Evolutionary conservation across 192 early-diverging fungal species (phyloP).

Genomic region (Paraglomus occultum): DNA sequence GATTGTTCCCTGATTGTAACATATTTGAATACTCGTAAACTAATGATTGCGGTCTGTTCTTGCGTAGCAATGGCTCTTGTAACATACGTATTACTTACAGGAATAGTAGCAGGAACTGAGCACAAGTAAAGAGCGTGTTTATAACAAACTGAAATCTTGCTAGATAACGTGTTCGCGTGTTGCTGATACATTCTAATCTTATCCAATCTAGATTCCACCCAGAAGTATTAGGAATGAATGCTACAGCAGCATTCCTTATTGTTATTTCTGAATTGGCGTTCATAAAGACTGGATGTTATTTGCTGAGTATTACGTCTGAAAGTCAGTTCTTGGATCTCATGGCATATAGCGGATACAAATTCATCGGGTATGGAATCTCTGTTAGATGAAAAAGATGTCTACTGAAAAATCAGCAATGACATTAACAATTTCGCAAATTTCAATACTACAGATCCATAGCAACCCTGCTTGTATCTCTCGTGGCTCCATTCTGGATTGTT

Average conservation of each 20-base stretch:
- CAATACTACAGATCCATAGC: conserved; percentile 41
- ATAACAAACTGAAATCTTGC: not conserved
- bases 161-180: not conserved
- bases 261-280: conserved; percentile 80
- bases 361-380: conserved; percentile 61
- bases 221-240: conserved; percentile 79
- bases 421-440: not conserved
- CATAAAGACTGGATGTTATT: conserved; percentile 81
- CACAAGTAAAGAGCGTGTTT: conserved; percentile 40
- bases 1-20: not conserved
- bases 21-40: not conserved
- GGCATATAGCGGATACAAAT: conserved; percentile 93
- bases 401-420: not conserved
- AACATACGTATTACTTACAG: conserved; percentile 82
- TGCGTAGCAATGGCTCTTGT: conserved; percentile 79
- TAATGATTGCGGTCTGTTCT: not conserved
- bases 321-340: conserved; percentile 82
- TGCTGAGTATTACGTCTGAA: conserved; percentile 83
- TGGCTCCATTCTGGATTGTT: conserved; percentile 37
- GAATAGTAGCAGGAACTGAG: conserved; percentile 60
- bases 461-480: conserved; percentile 45
- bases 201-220: conserved; percentile 71
- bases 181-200: conserved; percentile 16
- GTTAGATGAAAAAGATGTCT: no score
- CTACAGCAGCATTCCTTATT: conserved; percentile 78